These are phyloP conservation scores for Paramyrothecium sp. DNA, from an alignment of 2,329 filamentous ascomycete species.

Conservation along the genomic window DNA sequence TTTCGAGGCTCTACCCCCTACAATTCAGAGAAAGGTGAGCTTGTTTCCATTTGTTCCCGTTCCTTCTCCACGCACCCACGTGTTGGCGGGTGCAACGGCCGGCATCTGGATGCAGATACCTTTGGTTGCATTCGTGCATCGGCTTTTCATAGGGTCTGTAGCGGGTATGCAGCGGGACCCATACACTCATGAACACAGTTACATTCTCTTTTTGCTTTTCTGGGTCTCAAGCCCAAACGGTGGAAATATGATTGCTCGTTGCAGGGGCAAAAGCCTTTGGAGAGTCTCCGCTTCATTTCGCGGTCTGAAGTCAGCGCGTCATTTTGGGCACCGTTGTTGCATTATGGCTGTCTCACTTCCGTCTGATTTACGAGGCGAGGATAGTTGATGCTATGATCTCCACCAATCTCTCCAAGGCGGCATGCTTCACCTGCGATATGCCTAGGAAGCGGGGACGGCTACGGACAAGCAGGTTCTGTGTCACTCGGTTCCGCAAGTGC, in stretches of 20 bases:
- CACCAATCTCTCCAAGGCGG: too few species aligned
- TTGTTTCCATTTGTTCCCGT: conserved; percentile 9
- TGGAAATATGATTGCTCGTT: too few species aligned
- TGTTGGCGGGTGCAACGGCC: not conserved
- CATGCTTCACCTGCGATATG: not conserved
- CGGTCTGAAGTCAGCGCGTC: too few species aligned
- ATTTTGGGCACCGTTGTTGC: too few species aligned
- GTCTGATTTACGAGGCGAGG: too few species aligned
- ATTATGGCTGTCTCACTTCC: too few species aligned
- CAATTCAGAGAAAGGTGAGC: conserved; percentile 58
- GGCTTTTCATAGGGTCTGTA: not conserved
- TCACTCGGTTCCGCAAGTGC: not conserved
- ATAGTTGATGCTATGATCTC: too few species aligned
- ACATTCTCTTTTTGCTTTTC: not conserved
- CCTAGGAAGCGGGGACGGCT: not conserved
- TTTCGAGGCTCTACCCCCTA: conserved; percentile 52
- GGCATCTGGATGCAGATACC: not conserved
- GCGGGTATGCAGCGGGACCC: not conserved
- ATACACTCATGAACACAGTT: not conserved
- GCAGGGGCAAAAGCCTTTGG: too few species aligned
- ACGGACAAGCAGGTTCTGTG: not conserved
- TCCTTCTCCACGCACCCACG: not conserved
- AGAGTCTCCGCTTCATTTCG: too few species aligned
- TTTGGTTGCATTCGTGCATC: not conserved
- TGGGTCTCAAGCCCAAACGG: not conserved